A percentile compares a stretch with the other conserved stretches of the same genome.
These are phyloP conservation scores for Mycena rosella DNA, from an alignment of 768 basidiomycete species.

Conservation along the genomic window DNA sequence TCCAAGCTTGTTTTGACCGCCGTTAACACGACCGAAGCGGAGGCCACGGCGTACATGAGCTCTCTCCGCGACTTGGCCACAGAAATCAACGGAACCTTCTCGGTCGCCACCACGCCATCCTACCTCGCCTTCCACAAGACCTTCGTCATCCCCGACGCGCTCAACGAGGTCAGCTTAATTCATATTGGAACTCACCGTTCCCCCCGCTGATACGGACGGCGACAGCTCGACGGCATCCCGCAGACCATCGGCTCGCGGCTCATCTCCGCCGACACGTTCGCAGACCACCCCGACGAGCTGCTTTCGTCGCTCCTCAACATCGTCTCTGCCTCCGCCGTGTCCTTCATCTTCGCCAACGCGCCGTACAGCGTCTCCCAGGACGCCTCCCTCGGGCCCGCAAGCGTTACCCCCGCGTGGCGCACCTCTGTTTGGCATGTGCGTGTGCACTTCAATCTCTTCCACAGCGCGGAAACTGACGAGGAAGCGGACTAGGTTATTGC, in stretches of 20 bases:
- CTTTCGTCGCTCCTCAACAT: not conserved
- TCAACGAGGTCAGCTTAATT: not conserved
- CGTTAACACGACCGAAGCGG: not conserved
- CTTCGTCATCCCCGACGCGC: not conserved
- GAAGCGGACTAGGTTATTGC: not conserved
- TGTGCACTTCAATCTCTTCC: not conserved
- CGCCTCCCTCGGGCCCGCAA: not conserved
- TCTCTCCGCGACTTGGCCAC: not conserved
- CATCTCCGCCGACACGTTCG: not conserved
- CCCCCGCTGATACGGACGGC: not conserved
- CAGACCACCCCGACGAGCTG: not conserved
- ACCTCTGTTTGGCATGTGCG: not conserved
- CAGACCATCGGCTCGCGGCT: not conserved
- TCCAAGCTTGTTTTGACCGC: not conserved
- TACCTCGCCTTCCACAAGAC: not conserved
- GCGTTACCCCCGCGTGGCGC: slow-evolving; percentile 10
- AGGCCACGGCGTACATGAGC: not conserved
- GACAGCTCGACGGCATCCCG: not conserved
- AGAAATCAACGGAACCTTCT: not conserved
- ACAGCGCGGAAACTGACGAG: not conserved
- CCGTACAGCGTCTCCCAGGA: not conserved
- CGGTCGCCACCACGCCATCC: not conserved
- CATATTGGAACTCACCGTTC: not conserved
- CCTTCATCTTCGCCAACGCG: not conserved
- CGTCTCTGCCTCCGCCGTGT: not conserved